Evolutionary conservation across 2,329 filamentous ascomycete genomes (phyloP), one percentile per base, ranked within the genome.

Genomic region (Scedosporium boydii): DNA sequence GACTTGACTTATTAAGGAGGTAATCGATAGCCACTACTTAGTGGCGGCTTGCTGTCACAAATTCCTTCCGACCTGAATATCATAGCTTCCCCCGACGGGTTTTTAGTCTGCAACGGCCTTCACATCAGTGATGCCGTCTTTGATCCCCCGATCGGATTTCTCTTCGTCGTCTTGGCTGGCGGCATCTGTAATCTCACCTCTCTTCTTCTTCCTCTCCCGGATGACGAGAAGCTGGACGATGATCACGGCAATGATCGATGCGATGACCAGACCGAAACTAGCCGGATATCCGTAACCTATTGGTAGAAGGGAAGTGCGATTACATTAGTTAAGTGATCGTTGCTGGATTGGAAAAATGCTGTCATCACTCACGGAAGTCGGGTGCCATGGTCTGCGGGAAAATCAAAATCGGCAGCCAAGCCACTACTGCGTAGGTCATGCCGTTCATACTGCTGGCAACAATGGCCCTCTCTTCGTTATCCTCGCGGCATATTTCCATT

Each of bases 361-460:
- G 46, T 26, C 23, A 26, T 18, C 16, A 60, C 58, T 60, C n/a
- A 60, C 58, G 27, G 42, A 60, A 60, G 44, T 60, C 58, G 26
- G 86, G 86, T 0, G 80, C 82, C 63, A 88, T 84, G 0, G 85
- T 77, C 68, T 86, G 83, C 72, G 85, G 82, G 86, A 86, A 89
- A 9, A 88, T 79, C 7, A 88, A 69, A 38, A 87, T 77, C 6
- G 87, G 87, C 51, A 90, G 70, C 87, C 87, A 90, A 0, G 86
- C 84, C 68, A 89, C 86, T 53, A 90, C 72, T 1, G 88, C 85
- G 64, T 89, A 88, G 0, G 86, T 86, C 75, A 89, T 81, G 69
- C 87, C 81, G 64, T 89, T 90, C 84, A 89, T 89, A 16, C 78
- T 74, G 0, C 78, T 87, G 0, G 87, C 80, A 0, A 89, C 85